phyloP scores from a whole-genome alignment of 2,329 filamentous ascomycete species.

The Leptographium flavum region DNA sequence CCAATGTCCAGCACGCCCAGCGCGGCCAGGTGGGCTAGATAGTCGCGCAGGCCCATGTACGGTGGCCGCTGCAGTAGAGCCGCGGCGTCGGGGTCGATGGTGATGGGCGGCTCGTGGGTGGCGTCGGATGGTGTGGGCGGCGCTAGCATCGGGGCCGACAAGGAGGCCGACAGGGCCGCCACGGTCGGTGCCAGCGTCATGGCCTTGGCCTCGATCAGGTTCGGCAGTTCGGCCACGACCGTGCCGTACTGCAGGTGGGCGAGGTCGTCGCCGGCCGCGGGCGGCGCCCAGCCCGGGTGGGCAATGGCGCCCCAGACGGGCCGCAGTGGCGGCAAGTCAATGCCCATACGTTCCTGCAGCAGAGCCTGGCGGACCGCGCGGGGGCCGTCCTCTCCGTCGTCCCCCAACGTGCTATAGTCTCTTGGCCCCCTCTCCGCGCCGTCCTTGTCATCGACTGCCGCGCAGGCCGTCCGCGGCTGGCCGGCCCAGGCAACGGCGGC shows the following conservation, averaged over 20 bases:
- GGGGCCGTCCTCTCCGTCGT: not conserved
- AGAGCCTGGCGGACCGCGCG: not conserved
- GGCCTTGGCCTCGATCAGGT: conserved; percentile 84
- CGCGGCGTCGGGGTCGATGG: conserved; percentile 53
- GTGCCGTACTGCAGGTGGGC: conserved; percentile 71
- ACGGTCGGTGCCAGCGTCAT: conserved; percentile 63
- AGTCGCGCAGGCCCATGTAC: conserved; percentile 64
- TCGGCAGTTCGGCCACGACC: conserved; percentile 71
- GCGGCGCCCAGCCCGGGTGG: conserved; percentile 81
- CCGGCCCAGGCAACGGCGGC: conserved; percentile 70
- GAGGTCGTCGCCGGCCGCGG: conserved; percentile 41
- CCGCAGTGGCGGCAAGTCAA: conserved; percentile 34
- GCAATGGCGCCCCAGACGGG: conserved; percentile 68
- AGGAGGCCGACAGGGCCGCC: conserved; percentile 13
- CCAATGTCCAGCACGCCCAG: conserved; percentile 43
- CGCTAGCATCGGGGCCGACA: not conserved
- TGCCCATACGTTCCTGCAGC: conserved; percentile 17
- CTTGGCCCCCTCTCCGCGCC: not conserved
- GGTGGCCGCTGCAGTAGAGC: conserved; percentile 55
- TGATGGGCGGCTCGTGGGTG: no score
- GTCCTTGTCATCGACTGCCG: not conserved
- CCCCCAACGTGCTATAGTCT: no score
- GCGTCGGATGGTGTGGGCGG: no score
- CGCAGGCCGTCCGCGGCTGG: conserved; percentile 35
- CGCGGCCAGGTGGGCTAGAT: conserved; percentile 55